Conservation (phyloP, 768 basidiomycete genomes). For the Tricholoma saponaceum region DNA sequence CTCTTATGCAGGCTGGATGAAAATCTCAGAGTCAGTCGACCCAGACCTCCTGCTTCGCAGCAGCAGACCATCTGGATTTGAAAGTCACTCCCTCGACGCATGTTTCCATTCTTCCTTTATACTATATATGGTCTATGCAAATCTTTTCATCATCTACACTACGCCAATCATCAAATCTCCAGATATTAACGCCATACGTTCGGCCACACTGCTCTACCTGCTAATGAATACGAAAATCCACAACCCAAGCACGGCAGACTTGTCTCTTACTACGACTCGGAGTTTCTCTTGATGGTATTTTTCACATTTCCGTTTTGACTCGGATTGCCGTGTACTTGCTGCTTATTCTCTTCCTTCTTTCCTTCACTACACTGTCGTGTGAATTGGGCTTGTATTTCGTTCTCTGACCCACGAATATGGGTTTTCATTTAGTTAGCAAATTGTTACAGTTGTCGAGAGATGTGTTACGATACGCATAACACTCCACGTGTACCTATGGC, state of each 20-base stretch:
- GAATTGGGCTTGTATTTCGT: too few relatives aligned
- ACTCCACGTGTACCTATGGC: too few relatives aligned
- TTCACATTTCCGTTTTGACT: too few relatives aligned
- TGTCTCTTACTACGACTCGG: neutral
- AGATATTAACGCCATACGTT: neutral
- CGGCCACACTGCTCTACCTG: neutral
- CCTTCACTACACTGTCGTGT: too few relatives aligned
- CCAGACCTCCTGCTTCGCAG: constrained; percentile 42
- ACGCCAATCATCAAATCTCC: neutral
- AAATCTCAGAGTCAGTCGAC: constrained; percentile 43
- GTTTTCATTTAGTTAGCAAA: too few relatives aligned
- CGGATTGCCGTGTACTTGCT: too few relatives aligned
- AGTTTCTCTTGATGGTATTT: neutral
- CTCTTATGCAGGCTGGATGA: constrained; percentile 37
- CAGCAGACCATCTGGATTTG: constrained; percentile 34
- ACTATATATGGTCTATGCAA: neutral
- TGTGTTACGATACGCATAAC: too few relatives aligned
- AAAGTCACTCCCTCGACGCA: neutral
- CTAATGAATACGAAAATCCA: neutral
- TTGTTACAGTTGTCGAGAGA: too few relatives aligned
- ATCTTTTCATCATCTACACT: neutral
- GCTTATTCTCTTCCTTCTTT: too few relatives aligned
- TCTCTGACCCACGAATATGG: too few relatives aligned
- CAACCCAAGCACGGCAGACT: too few relatives aligned
- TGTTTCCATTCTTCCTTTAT: neutral